Base-by-base conservation (phyloP, 2,329 filamentous ascomycete genomes). In the Epichloe aotearoae region DNA sequence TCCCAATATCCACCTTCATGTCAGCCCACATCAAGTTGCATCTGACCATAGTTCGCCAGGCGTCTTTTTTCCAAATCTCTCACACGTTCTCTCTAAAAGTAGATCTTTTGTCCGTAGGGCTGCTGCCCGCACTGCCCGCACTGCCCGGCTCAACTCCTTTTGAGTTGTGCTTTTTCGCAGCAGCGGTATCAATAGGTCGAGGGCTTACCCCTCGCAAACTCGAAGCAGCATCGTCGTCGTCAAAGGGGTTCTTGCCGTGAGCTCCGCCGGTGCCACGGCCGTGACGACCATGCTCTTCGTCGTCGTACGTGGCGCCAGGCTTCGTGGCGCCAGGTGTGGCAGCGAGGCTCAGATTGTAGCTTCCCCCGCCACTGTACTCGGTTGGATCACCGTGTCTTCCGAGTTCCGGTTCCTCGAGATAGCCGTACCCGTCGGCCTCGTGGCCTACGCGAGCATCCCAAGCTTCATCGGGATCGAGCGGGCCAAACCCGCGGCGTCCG, bases 361-460 rank as follows among this genome's bases (percentile, higher is more conserved):
- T 66, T 42, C 65, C 64, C 64, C 66, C 69, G 55, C 66, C 69
- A 53, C 37, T 48, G 45, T 64, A 62, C 52, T 60, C 63, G 39
- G 57, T 59, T 62, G 69, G 55, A 23, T n/a, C n/a, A n/a, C 58
- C 55, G 8, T 64, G 65, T 49, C 62, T 41, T 68, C 83, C 83
- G 5, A 88, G 70, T 66, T 89, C 86, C 61, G 86, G 80, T 68
- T 88, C 85, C 63, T 91, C 87, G 61, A 87, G 84, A 65, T 87
- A 87, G 20, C 77, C 78, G 62, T 83, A 82, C 12, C 67, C 69
- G 61, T 84, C 82, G 17, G 83, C 79, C 65, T 90, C 86, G 58
- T 81, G 75, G 52, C 85, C 86, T 4, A 94, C 86, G 53, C 86
- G 74, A 55, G 86, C 69, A 68, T 93, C 87, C 88, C 88, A 95